These are phyloP conservation scores for Podospora comata DNA, from an alignment of 495 filamentous ascomycete species.

Conservation along the genomic window DNA sequence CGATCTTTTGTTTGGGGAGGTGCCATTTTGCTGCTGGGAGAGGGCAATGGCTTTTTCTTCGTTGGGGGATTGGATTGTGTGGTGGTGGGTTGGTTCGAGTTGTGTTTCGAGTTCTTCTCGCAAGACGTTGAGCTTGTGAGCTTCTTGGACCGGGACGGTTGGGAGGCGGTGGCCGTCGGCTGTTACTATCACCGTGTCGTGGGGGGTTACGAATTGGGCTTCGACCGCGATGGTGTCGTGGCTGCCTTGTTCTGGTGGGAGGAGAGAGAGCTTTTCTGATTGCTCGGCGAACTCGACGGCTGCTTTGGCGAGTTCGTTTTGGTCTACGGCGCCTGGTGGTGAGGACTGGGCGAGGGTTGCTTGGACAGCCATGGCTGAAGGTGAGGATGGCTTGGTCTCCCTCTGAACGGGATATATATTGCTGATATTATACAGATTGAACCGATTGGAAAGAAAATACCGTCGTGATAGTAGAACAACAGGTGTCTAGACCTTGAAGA, in stretches of 20 bases:
- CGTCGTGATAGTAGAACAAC: neutral
- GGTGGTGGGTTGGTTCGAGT: slow-evolving; percentile 17
- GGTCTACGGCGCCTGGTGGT: neutral
- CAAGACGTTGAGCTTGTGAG: slow-evolving; percentile 62
- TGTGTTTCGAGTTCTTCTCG: slow-evolving; percentile 48
- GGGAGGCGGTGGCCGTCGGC: slow-evolving; percentile 63
- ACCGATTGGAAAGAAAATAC: neutral
- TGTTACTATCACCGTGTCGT: slow-evolving; percentile 68
- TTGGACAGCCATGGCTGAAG: neutral
- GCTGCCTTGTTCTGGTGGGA: slow-evolving; percentile 27
- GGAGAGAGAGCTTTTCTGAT: slow-evolving; percentile 57
- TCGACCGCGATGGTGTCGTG: slow-evolving; percentile 52
- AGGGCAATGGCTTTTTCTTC: slow-evolving; percentile 9
- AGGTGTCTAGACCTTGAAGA: neutral
- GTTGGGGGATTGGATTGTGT: slow-evolving; percentile 24
- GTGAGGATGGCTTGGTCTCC: no score
- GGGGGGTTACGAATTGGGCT: slow-evolving; percentile 64
- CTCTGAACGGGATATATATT: neutral
- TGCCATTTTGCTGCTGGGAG: neutral
- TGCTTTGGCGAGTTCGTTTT: slow-evolving; percentile 18
- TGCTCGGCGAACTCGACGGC: slow-evolving; percentile 50
- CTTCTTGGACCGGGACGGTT: slow-evolving; percentile 61
- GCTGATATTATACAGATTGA: neutral
- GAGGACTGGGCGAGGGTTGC: neutral
- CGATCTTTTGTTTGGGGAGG: slow-evolving; percentile 13